A percentile compares a stretch with the other conserved stretches of the same genome.
Conservation (phyloP, 2,329 filamentous ascomycete genomes). For the Sclerotinia subarctica region DNA sequence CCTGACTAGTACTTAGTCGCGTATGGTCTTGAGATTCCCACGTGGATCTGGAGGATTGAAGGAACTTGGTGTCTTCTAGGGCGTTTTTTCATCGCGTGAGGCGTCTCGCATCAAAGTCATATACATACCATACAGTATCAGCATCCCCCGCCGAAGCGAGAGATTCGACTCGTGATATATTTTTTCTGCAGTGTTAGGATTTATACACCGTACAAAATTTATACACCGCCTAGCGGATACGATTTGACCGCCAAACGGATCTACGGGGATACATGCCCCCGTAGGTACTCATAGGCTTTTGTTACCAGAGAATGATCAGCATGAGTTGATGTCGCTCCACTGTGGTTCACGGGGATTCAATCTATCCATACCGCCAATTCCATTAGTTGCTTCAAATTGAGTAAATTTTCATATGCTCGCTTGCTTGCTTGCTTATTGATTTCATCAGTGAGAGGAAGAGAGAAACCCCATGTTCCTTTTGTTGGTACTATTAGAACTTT, state of each 20-base stretch:
- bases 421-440: not conserved
- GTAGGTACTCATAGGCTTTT: slow-evolving; percentile 4
- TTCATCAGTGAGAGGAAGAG: not conserved
- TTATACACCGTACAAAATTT: not conserved
- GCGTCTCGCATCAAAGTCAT: slow-evolving; percentile 9
- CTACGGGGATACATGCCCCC: no score
- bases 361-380: slow-evolving; percentile 7
- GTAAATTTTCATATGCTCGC: slow-evolving; percentile 1
- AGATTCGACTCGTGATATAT: not conserved
- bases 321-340: slow-evolving; percentile 16
- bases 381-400: slow-evolving; percentile 17
- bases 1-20: slow-evolving; percentile 16
- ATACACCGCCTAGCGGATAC: slow-evolving; percentile 12
- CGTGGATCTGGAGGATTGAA: slow-evolving; percentile 13
- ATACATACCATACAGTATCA: not conserved
- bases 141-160: not conserved
- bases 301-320: not conserved
- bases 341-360: slow-evolving; percentile 8
- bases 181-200: not conserved
- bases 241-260: slow-evolving; percentile 8
- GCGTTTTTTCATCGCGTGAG: not conserved
- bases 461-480: not conserved
- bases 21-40: slow-evolving; percentile 9
- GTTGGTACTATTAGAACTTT: not conserved
- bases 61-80: slow-evolving; percentile 14